Conservation (phyloP, 257 asterid species). For the Thymus quinquecostatus region DNA sequence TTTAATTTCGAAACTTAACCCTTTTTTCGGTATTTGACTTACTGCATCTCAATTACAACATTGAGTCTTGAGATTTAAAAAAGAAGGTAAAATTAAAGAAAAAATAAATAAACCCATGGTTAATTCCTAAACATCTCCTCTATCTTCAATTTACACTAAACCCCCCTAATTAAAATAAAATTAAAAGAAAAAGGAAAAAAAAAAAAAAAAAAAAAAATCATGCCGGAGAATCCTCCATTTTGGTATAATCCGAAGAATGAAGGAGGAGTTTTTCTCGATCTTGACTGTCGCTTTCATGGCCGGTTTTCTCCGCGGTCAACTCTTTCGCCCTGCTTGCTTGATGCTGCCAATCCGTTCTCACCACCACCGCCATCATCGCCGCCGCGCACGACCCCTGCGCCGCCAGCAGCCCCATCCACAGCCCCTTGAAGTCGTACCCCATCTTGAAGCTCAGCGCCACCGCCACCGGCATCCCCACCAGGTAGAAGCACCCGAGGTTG, state of each 20-base stretch:
- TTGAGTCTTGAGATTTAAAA: background rate
- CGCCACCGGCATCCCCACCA: slow-evolving; percentile 66
- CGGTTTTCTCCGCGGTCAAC: slow-evolving; percentile 45
- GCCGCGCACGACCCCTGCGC: slow-evolving; percentile 59
- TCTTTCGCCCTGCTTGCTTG: slow-evolving; percentile 54
- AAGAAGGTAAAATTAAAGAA: no score
- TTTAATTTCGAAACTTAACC: no score
- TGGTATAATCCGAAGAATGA: slow-evolving; percentile 31
- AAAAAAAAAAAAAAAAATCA: background rate
- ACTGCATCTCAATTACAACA: slow-evolving; percentile 5
- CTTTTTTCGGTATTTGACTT: slow-evolving; percentile 3
- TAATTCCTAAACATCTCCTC: background rate
- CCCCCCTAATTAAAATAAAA: background rate
- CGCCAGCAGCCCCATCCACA: slow-evolving; percentile 66
- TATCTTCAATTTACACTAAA: slow-evolving; percentile 21
- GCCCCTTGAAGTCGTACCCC: slow-evolving; percentile 48
- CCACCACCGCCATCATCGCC: slow-evolving; percentile 51
- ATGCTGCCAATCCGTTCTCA: slow-evolving; percentile 56
- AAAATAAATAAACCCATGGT: background rate
- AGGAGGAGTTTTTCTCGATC: slow-evolving; percentile 5
- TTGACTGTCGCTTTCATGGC: background rate
- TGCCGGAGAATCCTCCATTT: slow-evolving; percentile 37
- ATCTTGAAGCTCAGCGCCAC: slow-evolving; percentile 44
- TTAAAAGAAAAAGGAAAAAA: background rate
- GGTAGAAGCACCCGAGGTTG: slow-evolving; percentile 61